phyloP scores from a whole-genome alignment of 306 rosid genomes.

The Trifolium dubium region DNA sequence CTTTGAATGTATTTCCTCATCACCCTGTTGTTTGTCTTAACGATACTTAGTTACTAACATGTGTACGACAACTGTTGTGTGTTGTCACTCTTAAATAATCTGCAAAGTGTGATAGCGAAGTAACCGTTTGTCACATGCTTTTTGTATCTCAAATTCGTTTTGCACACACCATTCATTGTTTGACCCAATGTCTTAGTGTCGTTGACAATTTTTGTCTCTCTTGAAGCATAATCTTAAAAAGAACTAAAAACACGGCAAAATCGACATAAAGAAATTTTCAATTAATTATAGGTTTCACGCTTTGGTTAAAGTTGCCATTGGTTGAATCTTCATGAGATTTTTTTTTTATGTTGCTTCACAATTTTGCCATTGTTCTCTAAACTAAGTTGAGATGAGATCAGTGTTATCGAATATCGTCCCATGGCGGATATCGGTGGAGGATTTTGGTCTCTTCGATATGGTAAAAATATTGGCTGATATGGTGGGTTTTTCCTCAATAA shows the following conservation, averaged over 20 bases:
- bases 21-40: neutral
- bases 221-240: neutral
- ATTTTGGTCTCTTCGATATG: too few relatives aligned
- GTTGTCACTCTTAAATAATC: neutral
- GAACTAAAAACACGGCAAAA: neutral
- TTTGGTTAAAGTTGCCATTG: neutral
- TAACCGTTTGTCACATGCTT: neutral
- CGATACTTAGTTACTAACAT: neutral
- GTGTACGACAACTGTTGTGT: constrained; percentile 7
- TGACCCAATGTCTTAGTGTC: neutral
- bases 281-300: neutral
- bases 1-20: neutral
- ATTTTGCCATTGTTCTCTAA: neutral
- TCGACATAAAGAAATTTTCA: neutral
- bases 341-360: constrained; percentile 16
- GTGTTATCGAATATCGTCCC: too few relatives aligned
- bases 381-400: neutral
- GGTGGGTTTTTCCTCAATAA: too few relatives aligned
- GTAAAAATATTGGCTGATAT: too few relatives aligned
- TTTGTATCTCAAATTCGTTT: neutral
- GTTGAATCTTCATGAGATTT: neutral
- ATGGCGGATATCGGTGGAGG: too few relatives aligned
- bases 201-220: neutral
- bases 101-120: neutral
- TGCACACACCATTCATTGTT: neutral